phyloP scores from a whole-genome alignment of 2,329 filamentous ascomycete species.

The Cyanodermella asteris region DNA sequence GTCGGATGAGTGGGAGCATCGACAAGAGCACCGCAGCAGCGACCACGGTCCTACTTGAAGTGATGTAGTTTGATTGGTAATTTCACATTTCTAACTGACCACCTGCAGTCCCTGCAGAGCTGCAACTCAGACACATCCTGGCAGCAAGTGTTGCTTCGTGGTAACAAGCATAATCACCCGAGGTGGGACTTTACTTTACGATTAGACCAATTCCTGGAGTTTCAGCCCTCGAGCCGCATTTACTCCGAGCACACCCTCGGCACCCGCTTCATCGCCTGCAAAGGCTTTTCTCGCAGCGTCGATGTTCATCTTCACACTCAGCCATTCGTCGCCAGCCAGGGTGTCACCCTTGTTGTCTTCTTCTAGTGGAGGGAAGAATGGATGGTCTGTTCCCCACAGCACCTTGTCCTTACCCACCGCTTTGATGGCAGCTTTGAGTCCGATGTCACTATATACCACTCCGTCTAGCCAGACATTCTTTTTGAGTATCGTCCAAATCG shows the following conservation, averaged over 20 bases:
- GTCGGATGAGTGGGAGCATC: no score
- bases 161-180: no score
- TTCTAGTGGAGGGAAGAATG: slow-evolving; percentile 7
- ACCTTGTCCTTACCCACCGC: slow-evolving; percentile 6
- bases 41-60: no score
- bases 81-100: no score
- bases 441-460: slow-evolving; percentile 5
- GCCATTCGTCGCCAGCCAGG: slow-evolving; percentile 2
- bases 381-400: slow-evolving; percentile 9
- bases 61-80: no score
- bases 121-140: no score
- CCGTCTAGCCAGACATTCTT: slow-evolving; percentile 8
- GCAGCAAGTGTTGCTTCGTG: no score
- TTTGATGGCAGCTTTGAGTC: slow-evolving; percentile 6
- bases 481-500: slow-evolving; percentile 4
- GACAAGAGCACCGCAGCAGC: no score
- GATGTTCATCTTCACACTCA: slow-evolving; percentile 7
- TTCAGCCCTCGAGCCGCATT: no score
- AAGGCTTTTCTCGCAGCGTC: slow-evolving; percentile 4
- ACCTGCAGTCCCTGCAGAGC: no score
- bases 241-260: slow-evolving; percentile 3
- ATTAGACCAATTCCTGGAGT: no score
- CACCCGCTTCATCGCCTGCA: slow-evolving; percentile 2
- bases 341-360: neutral
- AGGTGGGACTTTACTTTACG: no score